These are phyloP conservation scores for Didymella keratinophila DNA, from an alignment of 2,329 filamentous ascomycete genomes.

Conservation along the genomic window DNA sequence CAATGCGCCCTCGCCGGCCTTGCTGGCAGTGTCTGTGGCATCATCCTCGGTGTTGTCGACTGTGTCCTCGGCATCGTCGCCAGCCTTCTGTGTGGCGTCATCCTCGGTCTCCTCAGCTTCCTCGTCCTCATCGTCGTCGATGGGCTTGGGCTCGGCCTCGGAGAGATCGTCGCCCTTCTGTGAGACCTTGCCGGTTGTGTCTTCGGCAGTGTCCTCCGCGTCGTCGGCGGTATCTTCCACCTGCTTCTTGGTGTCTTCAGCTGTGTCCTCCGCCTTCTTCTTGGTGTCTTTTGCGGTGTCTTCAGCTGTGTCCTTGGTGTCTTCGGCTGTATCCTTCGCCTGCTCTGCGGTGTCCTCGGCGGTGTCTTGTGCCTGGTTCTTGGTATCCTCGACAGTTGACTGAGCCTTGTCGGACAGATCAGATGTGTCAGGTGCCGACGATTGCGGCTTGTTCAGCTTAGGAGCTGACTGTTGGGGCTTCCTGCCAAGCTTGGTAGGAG, in stretches of 20 bases:
- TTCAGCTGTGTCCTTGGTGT: constrained; percentile 49
- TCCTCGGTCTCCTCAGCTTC: constrained; percentile 40
- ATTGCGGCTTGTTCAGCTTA: constrained; percentile 53
- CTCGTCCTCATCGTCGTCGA: constrained; percentile 48
- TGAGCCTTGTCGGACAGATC: constrained; percentile 45
- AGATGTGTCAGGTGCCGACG: constrained; percentile 45
- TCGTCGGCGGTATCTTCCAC: constrained; percentile 55
- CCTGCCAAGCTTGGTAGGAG: constrained; percentile 60
- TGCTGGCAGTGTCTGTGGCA: constrained; percentile 46
- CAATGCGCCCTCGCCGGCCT: constrained; percentile 50
- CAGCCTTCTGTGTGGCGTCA: constrained; percentile 54
- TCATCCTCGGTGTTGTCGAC: constrained; percentile 53
- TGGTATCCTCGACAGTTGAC: constrained; percentile 41
- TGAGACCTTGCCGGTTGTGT: constrained; percentile 56
- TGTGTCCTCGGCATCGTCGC: constrained; percentile 56
- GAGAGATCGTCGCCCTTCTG: constrained; percentile 56
- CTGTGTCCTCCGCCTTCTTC: constrained; percentile 58
- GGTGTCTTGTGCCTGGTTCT: constrained; percentile 49
- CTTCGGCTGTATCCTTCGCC: constrained; percentile 43
- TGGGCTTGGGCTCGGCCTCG: constrained; percentile 56
- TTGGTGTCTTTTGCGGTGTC: constrained; percentile 48
- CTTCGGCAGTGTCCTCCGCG: constrained; percentile 54
- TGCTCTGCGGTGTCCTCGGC: constrained; percentile 46
- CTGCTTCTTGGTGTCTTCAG: constrained; percentile 54
- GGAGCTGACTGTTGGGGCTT: constrained; percentile 53